phyloP scores from a whole-genome alignment of 2,329 filamentous ascomycete species.

The Paecilomyces formosus region DNA sequence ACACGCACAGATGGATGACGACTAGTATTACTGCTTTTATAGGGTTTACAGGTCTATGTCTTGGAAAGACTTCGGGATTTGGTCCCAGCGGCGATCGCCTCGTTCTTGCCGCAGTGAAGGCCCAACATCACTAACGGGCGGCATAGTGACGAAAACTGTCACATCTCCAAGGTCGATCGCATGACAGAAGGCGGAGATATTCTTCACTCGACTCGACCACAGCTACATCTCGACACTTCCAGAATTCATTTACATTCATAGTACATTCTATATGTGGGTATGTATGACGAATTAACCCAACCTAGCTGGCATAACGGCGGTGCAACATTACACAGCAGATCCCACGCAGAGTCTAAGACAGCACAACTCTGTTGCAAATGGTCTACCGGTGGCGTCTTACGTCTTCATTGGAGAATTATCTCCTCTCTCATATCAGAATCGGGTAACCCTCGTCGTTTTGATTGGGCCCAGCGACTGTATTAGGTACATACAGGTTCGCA shows the following conservation, averaged over 20 bases:
- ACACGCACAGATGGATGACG: neutral
- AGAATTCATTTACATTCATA: neutral
- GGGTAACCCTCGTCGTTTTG: neutral
- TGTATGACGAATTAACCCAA: neutral
- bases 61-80: neutral
- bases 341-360: neutral
- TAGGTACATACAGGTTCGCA: neutral
- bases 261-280: neutral
- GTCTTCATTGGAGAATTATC: neutral
- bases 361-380: neutral
- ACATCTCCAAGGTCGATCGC: neutral
- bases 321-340: neutral
- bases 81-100: neutral
- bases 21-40: neutral
- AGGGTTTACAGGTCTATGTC: neutral
- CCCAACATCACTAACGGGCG: neutral
- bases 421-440: neutral
- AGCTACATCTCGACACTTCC: neutral
- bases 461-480: neutral
- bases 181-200: neutral
- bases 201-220: neutral
- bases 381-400: neutral
- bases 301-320: neutral
- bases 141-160: neutral
- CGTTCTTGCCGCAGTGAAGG: neutral